Conservation (phyloP, 2,329 filamentous ascomycete genomes). For the Phyllosticta citriasiana region DNA sequence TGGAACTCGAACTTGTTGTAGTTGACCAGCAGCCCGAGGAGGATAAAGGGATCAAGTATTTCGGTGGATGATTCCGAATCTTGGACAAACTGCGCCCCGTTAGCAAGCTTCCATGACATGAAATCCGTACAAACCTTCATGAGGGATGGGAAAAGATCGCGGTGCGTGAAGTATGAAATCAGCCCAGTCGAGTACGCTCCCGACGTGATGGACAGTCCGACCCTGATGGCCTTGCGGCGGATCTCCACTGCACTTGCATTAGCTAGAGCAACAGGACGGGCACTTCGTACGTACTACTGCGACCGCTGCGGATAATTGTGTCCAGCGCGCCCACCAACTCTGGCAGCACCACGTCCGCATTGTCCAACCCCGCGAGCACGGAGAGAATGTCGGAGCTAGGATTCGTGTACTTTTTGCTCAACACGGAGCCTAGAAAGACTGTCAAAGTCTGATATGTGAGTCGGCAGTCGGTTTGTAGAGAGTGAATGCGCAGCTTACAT, state of each 20-base stretch:
- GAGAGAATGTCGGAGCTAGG: constrained; percentile 91
- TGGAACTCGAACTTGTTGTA: constrained; percentile 99
- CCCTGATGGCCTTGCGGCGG: constrained; percentile 69
- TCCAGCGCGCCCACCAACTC: constrained; percentile 82
- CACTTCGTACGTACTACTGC: constrained; percentile 45
- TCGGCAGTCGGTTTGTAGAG: constrained; percentile 19
- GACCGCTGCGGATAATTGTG: constrained; percentile 67
- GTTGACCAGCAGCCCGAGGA: constrained; percentile 82
- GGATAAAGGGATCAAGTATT: constrained; percentile 62
- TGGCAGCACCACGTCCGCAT: constrained; percentile 76
- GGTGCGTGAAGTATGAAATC: constrained; percentile 87
- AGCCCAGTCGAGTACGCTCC: constrained; percentile 95
- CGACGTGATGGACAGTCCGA: constrained; percentile 73
- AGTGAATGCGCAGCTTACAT: constrained; percentile 48
- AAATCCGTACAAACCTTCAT: constrained; percentile 61
- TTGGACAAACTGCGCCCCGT: constrained; percentile 59
- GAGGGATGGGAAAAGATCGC: constrained; percentile 84
- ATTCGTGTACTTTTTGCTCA: constrained; percentile 88
- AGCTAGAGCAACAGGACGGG: constrained; percentile 13
- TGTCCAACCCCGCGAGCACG: constrained; percentile 77
- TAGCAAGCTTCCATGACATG: constrained; percentile 6
- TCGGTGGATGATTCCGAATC: constrained; percentile 56
- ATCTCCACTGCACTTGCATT: constrained; percentile 48
- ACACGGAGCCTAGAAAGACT: constrained; percentile 70
- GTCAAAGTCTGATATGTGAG: constrained; percentile 65